Conservation (phyloP, 495 filamentous ascomycete species). For the Antarctomyces pellizariae region DNA sequence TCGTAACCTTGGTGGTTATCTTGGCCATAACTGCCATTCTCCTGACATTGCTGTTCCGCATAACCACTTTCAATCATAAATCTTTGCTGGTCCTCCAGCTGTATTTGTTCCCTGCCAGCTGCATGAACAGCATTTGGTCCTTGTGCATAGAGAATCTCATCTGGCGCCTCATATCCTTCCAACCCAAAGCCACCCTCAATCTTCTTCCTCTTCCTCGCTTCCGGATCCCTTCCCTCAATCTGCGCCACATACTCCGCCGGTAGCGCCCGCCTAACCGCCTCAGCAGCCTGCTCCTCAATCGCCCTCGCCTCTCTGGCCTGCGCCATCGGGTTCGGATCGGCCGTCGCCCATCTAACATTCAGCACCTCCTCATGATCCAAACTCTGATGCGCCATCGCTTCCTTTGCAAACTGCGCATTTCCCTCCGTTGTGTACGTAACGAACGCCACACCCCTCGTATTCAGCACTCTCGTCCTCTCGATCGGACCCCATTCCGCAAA, state of each 20-base stretch:
- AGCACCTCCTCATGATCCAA: conserved; percentile 77
- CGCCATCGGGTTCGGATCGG: conserved; percentile 86
- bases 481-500: conserved; percentile 88
- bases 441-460: conserved; percentile 71
- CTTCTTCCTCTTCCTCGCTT: conserved; percentile 66
- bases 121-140: conserved; percentile 34
- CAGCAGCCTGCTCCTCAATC: conserved; percentile 95
- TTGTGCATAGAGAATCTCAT: conserved; percentile 79
- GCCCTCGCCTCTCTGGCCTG: conserved; percentile 76
- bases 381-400: conserved; percentile 71
- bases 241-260: conserved; percentile 83
- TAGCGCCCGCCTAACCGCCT: conserved; percentile 76
- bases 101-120: conserved; percentile 24
- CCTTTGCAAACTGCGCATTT: conserved; percentile 75
- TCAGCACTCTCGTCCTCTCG: conserved; percentile 74
- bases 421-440: conserved; percentile 72
- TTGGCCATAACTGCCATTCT: no score
- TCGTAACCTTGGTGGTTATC: no score
- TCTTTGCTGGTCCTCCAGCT: conserved; percentile 22
- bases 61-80: conserved; percentile 28
- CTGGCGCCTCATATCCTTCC: conserved; percentile 79
- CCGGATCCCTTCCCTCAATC: conserved; percentile 74
- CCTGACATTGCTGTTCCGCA: conserved; percentile 23
- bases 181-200: conserved; percentile 79
- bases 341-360: conserved; percentile 93